A percentile compares a stretch with the other conserved stretches of the same genome.
These are phyloP conservation scores for Penicillium diatomitis DNA, from an alignment of 495 filamentous ascomycete genomes.

Conservation along the genomic window DNA sequence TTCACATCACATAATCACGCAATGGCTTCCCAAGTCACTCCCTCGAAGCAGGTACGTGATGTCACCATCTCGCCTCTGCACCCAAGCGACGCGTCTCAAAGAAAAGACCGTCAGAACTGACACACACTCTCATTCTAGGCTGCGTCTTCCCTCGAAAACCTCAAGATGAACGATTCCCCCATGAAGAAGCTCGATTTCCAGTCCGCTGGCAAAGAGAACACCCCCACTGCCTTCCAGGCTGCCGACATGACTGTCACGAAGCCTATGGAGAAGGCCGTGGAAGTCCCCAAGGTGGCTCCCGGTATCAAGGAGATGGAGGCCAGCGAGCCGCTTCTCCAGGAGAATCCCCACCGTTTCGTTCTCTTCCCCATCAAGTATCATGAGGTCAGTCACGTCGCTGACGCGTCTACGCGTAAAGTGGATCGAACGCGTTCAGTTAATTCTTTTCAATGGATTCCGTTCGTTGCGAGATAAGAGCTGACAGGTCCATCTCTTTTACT, in stretches of 20 bases:
- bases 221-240: constrained; percentile 45
- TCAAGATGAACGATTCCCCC: constrained; percentile 87
- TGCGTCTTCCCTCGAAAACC: constrained; percentile 71
- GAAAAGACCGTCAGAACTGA: constrained; percentile 13
- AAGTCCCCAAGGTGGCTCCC: constrained; percentile 41
- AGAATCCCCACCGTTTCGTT: constrained; percentile 95
- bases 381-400: constrained; percentile 64
- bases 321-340: constrained; percentile 84
- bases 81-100: constrained; percentile 25
- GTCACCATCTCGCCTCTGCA: constrained; percentile 29
- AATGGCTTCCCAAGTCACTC: constrained; percentile 69
- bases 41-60: constrained; percentile 74
- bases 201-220: constrained; percentile 73
- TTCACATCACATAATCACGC: constrained; percentile 17
- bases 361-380: constrained; percentile 99
- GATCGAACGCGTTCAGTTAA: constrained; percentile 9
- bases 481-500: not conserved
- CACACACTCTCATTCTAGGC: constrained; percentile 42
- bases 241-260: constrained; percentile 43
- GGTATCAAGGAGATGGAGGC: constrained; percentile 63
- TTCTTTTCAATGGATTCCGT: too few relatives aligned
- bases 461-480: constrained; percentile 1
- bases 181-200: constrained; percentile 80
- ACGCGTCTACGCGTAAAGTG: constrained; percentile 67
- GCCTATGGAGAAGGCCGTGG: constrained; percentile 38